Base-by-base conservation (phyloP, 805 yeast species). In the Metschnikowia aberdeeniae region DNA sequence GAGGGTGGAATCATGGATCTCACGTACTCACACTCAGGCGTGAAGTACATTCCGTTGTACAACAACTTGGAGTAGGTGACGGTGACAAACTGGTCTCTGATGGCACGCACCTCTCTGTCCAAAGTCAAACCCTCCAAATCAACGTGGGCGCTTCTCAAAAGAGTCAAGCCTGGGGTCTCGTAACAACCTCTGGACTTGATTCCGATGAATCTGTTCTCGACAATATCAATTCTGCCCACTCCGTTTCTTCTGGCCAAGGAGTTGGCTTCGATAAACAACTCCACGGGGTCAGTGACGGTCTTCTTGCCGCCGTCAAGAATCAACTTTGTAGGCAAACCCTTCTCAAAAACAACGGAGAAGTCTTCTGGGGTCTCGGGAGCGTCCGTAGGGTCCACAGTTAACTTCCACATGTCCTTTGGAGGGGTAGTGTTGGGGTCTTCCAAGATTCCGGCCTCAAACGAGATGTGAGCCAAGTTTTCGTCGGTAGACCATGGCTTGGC, bases 401-500 rank as follows among this genome's bases (percentile, higher is more conserved):
- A 81, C 76, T 93, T 93, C 99, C 99, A 93, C 99, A 93, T 93
- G 70, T 93, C 99, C 77, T 90, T 92, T 73, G 99, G 99, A 54
- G 99, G 99, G 43, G 99, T 93, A 59, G 92, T 83, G 70, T 93
- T 87, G 64, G 99, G 99, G 74, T 93, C 96, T 75, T 93, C 99
- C 63, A 93, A 81, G 58, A 93, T 93, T 73, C 99, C 99, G 54
- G 99, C 99, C 78, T 93, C 99, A 68, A 87, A 93, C 33, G 98
- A 92, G 68, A 93, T 93, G 73, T 93, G 99, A 38, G 98, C 99
- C 82, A 92, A 76, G 80, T 93, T 93, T 76, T 93, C 99, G 68
- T 93, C 99, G 47, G 99, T 93, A 31, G 98, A 90, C 99, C 99
- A 93, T 59, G 99, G 99, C 77, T 93, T 93, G 55, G 98, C 89